Percentiles rank a stretch among this genome's conserved stretches.
phyloP scores from a whole-genome alignment of 73 alveolate species.

The Tetrahymena borealis region DNA sequence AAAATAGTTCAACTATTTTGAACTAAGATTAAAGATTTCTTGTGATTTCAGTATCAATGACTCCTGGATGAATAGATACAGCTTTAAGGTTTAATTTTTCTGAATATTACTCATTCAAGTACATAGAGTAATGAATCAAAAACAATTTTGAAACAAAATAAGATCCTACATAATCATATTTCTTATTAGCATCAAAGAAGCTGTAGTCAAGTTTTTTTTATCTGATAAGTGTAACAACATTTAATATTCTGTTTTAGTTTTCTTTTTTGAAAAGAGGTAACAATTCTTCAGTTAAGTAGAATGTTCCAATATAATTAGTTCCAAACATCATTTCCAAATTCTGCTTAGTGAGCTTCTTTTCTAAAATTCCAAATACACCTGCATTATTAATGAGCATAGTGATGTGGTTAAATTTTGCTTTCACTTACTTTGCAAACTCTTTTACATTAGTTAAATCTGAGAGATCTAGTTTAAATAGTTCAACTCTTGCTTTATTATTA shows the following conservation, averaged over 20 bases:
- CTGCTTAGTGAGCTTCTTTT: constrained; percentile 2
- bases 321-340: constrained; percentile 7
- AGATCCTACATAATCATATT: background rate
- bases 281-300: background rate
- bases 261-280: constrained; percentile 8
- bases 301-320: constrained; percentile 29
- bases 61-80: constrained; percentile 40
- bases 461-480: constrained; percentile 8
- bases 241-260: constrained; percentile 1
- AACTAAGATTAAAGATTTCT: background rate
- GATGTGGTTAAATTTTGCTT: constrained; percentile 4
- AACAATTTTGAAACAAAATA: constrained; percentile 12
- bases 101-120: background rate
- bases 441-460: background rate
- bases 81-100: background rate
- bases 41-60: constrained; percentile 7
- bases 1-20: background rate
- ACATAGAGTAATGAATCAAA: background rate
- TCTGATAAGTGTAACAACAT: constrained; percentile 1
- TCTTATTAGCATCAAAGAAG: background rate
- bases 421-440: constrained; percentile 1
- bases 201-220: background rate
- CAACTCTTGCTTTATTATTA: background rate
- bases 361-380: constrained; percentile 11
- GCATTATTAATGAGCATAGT: constrained; percentile 24